phyloP scores from a whole-genome alignment of 2,329 filamentous ascomycete genomes.

The Colletotrichum ledebouriae region DNA sequence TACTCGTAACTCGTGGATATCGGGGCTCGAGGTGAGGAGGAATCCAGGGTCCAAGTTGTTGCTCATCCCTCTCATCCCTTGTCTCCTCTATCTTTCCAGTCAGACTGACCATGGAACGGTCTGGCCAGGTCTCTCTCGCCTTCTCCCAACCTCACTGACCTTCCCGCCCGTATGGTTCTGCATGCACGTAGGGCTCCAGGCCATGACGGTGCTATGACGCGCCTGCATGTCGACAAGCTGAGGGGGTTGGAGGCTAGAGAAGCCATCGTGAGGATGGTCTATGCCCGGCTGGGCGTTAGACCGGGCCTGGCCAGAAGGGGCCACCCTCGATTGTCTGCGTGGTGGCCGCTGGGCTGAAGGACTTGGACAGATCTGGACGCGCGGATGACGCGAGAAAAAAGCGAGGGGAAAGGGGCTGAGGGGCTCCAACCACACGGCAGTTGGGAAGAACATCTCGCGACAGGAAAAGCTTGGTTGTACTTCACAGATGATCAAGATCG shows the following conservation, averaged over 20 bases:
- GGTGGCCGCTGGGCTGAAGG: neutral
- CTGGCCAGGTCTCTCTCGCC: neutral
- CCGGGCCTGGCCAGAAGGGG: no score
- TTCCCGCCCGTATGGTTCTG: constrained; percentile 5
- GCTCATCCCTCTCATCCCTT: no score
- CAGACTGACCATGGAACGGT: neutral
- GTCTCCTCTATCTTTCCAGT: no score
- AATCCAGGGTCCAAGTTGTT: no score
- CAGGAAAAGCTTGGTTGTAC: neutral
- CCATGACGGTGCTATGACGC: constrained; percentile 3
- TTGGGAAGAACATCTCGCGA: neutral
- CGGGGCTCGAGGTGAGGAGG: no score
- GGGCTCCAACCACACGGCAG: constrained; percentile 8
- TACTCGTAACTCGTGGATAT: no score
- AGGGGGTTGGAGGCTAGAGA: neutral
- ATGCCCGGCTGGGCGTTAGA: no score
- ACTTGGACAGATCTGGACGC: neutral
- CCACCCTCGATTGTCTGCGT: neutral
- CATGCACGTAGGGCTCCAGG: neutral
- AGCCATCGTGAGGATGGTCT: no score
- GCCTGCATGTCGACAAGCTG: neutral
- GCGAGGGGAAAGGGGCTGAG: neutral
- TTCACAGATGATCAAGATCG: no score
- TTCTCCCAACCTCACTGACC: neutral
- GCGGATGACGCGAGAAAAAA: neutral